Base-by-base conservation (phyloP, 2,329 filamentous ascomycete species). In the Aspergillus sp. region DNA sequence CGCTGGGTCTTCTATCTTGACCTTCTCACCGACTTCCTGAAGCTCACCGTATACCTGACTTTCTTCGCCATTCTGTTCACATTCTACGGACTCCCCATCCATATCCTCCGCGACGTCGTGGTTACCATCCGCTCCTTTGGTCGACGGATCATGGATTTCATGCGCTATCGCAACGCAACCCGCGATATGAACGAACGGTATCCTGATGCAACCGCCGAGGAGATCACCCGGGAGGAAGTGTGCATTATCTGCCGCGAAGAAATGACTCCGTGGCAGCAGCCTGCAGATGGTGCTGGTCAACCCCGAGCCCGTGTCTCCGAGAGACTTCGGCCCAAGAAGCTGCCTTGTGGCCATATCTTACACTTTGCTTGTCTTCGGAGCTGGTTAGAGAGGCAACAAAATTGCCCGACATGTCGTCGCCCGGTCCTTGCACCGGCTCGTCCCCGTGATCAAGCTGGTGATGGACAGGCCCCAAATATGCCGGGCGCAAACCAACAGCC, bases 231-330 rank as follows among this genome's bases (percentile, higher is more conserved):
- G 45, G 93, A 97, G 68, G 91, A 95, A 64, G 95, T 94, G 2
- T 99, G 94, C 71, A 99, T 99, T 62, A 96, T 99, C 50, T 99
- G 94, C 71, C 86, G 94, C 55, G 94, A 99, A 70, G 90, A 95
- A 59, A 99, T 99, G 94, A 84, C 84, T 31, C 85, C 88, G 1
- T 96, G 91, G 89, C 78, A 77, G 31, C 79, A 80, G 49, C 76
- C 78, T 36, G 71, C 68, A 36, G 71, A 67, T 42, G 73, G 74
- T 41, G 67, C 66, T 50, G 63, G 61, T n/a, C 64, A 60, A n/a
- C 61, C 63, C 45, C 54, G 60, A 43, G 61, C 62, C 55, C 68
- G 71, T 45, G 80, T 88, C 51, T 87, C 95, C 53, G 91, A 97
- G 66, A 84, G 93, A 50, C 82, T 89, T 52, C 83, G 94, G 17